A percentile compares a stretch with the other conserved stretches of the same genome.
Conservation (phyloP, 345 rosid genomes). For the Sisymbrium irio region DNA sequence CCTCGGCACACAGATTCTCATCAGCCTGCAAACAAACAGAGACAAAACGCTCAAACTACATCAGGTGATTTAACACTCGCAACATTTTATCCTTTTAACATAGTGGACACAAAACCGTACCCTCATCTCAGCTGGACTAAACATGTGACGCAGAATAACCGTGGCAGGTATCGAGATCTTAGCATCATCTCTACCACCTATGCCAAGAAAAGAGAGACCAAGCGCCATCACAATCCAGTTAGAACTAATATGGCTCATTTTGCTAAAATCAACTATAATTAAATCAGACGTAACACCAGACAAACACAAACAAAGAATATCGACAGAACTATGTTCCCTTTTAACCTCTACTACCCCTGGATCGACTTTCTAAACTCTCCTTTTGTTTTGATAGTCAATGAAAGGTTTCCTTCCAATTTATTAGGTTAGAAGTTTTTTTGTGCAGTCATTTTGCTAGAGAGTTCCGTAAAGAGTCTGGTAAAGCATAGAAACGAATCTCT, state of each 20-base stretch:
- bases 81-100: neutral
- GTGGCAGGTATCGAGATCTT: constrained; percentile 77
- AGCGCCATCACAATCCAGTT: neutral
- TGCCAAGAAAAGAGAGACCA: constrained; percentile 18
- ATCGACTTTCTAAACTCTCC: neutral
- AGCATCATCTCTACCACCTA: constrained; percentile 95
- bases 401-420: neutral
- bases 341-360: neutral
- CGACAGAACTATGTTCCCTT: constrained; percentile 1
- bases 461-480: neutral
- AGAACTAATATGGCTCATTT: constrained; percentile 10
- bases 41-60: neutral
- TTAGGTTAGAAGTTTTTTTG: neutral
- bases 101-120: constrained; percentile 36
- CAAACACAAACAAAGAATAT: neutral
- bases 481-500: constrained; percentile 1
- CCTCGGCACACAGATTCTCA: constrained; percentile 65
- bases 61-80: neutral
- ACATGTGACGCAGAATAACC: constrained; percentile 78
- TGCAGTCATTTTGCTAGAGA: constrained; percentile 1
- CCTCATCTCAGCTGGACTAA: constrained; percentile 82
- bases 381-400: neutral
- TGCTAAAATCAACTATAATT: neutral
- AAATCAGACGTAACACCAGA: neutral
- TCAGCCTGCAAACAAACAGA: constrained; percentile 54